Evolutionary conservation across 78 protist genomes (phyloP).

Genomic region (Dictyostelium brefeldianum): DNA sequence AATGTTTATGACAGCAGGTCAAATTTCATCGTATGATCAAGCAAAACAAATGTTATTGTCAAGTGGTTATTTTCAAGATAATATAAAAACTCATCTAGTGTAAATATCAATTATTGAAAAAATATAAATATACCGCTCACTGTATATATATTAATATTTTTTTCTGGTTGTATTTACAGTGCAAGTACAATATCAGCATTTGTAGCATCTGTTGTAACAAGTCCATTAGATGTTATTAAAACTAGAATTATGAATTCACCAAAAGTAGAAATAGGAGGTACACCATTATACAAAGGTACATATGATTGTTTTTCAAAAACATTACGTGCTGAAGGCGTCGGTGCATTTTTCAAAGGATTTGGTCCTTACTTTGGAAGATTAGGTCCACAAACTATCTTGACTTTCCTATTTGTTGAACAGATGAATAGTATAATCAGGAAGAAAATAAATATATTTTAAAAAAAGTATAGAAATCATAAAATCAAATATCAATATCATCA

Average conservation of each 20-base stretch:
- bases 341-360: slow-evolving; percentile 90
- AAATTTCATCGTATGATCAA: slow-evolving; percentile 81
- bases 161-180: not conserved
- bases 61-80: slow-evolving; percentile 64
- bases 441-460: too few relatives aligned
- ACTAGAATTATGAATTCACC: slow-evolving; percentile 82
- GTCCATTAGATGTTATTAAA: slow-evolving; percentile 82
- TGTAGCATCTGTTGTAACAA: slow-evolving; percentile 76
- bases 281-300: slow-evolving; percentile 55
- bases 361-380: slow-evolving; percentile 87
- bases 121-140: not conserved
- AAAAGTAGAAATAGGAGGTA: not conserved
- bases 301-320: slow-evolving; percentile 57
- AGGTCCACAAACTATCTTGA: slow-evolving; percentile 90
- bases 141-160: not conserved
- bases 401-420: slow-evolving; percentile 85
- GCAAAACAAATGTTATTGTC: slow-evolving; percentile 76
- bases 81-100: slow-evolving; percentile 61
- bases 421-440: too few relatives aligned
- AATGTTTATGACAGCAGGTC: slow-evolving; percentile 89
- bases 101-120: not conserved
- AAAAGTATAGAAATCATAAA: too few relatives aligned
- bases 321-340: slow-evolving; percentile 84
- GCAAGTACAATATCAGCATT: slow-evolving; percentile 81
- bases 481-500: too few relatives aligned